Evolutionary conservation across 2,329 filamentous ascomycete genomes (phyloP).

Genomic region (Orbilia brochopaga): DNA sequence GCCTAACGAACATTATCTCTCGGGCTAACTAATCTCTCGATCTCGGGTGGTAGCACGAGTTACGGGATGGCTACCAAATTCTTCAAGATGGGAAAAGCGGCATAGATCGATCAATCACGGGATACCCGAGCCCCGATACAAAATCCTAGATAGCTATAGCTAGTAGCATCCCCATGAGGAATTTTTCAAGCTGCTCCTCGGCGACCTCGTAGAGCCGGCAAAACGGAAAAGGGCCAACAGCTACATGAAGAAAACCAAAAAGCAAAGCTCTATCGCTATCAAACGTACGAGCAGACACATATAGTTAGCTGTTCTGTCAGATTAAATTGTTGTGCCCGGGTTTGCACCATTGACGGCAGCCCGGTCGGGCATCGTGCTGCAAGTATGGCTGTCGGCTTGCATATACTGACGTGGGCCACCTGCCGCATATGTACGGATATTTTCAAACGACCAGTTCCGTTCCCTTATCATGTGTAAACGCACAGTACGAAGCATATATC

Average conservation of each 20-base stretch:
- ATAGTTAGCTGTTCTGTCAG: not conserved
- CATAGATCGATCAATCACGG: slow-evolving; percentile 36
- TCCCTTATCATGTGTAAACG: slow-evolving; percentile 1
- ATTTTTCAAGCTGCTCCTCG: slow-evolving; percentile 25
- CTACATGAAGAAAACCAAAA: slow-evolving; percentile 14
- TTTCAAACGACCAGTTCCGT: not conserved
- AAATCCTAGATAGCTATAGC: slow-evolving; percentile 27
- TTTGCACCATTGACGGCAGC: slow-evolving; percentile 17
- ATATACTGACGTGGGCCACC: slow-evolving; percentile 32
- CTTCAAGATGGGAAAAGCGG: too few species aligned
- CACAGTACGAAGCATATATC: not conserved
- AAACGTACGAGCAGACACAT: too few species aligned
- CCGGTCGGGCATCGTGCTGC: not conserved
- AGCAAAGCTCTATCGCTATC: too few species aligned
- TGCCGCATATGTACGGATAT: slow-evolving; percentile 24
- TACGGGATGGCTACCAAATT: not conserved
- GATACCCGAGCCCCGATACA: slow-evolving; percentile 1
- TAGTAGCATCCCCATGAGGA: too few species aligned
- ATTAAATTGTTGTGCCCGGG: slow-evolving; percentile 5
- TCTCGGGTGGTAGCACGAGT: slow-evolving; percentile 6
- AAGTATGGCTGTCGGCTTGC: not conserved
- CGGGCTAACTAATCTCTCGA: too few species aligned
- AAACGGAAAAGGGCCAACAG: slow-evolving; percentile 31
- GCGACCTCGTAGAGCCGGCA: slow-evolving; percentile 23
- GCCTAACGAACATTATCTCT: slow-evolving; percentile 8